These are phyloP conservation scores for Solanum paucissectum DNA, from an alignment of 257 asterid genomes.

Conservation along the genomic window DNA sequence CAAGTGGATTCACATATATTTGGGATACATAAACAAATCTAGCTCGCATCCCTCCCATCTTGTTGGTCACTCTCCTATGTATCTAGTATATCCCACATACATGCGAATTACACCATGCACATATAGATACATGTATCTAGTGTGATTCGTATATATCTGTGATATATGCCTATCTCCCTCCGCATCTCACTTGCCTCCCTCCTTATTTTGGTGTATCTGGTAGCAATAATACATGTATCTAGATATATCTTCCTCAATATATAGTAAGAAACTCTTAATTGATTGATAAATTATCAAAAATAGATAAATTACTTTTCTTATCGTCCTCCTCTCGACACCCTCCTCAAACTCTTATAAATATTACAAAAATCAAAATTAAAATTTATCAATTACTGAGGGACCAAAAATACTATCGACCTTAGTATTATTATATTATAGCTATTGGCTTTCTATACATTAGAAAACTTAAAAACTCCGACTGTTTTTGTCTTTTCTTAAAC, in stretches of 20 bases:
- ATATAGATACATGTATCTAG: not conserved
- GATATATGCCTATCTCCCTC: not conserved
- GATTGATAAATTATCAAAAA: not conserved
- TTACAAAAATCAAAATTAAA: not conserved
- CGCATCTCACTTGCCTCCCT: not conserved
- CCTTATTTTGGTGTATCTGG: not conserved
- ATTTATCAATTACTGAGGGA: not conserved
- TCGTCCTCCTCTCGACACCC: not conserved
- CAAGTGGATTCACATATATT: too few species aligned
- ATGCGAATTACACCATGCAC: too few species aligned
- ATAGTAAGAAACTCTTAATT: too few species aligned
- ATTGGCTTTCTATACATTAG: not conserved
- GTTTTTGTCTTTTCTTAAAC: not conserved
- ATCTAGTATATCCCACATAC: not conserved
- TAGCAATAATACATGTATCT: not conserved
- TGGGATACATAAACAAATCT: not conserved
- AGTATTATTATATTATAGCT: not conserved
- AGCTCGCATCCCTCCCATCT: not conserved
- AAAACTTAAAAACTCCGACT: accelerated
- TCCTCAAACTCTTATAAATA: not conserved
- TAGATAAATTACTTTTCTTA: not conserved
- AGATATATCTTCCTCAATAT: too few species aligned
- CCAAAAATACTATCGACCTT: not conserved
- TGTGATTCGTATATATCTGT: not conserved
- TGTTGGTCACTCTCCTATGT: not conserved